Conservation (phyloP, 176 grass and related monocot species). For the Tillandsia fasciculata region DNA sequence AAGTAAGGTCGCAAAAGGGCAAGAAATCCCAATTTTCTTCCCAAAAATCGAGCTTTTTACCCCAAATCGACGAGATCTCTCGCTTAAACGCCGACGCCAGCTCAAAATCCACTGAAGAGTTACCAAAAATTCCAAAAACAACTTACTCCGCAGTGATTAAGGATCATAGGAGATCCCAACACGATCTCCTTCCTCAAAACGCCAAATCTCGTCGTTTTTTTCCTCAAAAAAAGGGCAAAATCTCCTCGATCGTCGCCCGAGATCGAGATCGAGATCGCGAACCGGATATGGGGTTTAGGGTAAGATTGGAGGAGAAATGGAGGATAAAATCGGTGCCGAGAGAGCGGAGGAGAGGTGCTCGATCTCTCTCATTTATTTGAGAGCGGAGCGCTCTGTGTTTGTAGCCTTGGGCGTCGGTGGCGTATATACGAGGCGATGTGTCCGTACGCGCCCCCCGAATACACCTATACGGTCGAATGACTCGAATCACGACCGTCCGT, state of each 20-base stretch:
- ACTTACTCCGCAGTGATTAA: not conserved
- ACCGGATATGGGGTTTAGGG: not conserved
- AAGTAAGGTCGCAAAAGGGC: not conserved
- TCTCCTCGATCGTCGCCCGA: not conserved
- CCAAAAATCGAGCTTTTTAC: not conserved
- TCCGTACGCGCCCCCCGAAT: not conserved
- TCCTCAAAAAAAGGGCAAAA: not conserved
- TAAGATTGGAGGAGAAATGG: not conserved
- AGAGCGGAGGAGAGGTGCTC: not conserved
- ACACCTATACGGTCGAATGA: not conserved
- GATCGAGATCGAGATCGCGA: not conserved
- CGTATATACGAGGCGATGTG: slow-evolving; percentile 13
- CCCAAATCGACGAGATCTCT: not conserved
- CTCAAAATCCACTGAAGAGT: not conserved
- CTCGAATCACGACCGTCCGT: slow-evolving; percentile 15
- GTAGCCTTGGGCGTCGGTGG: slow-evolving; percentile 25
- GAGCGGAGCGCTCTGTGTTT: not conserved
- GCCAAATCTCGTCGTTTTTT: not conserved
- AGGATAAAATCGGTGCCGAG: not conserved
- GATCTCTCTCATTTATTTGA: not conserved
- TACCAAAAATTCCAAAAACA: not conserved
- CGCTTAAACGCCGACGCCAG: not conserved
- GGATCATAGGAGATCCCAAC: not conserved
- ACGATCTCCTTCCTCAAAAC: not conserved
- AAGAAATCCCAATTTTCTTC: not conserved